Evolutionary conservation across 176 grass and related monocot genomes (phyloP).

Genomic region (Triticum turgidum): DNA sequence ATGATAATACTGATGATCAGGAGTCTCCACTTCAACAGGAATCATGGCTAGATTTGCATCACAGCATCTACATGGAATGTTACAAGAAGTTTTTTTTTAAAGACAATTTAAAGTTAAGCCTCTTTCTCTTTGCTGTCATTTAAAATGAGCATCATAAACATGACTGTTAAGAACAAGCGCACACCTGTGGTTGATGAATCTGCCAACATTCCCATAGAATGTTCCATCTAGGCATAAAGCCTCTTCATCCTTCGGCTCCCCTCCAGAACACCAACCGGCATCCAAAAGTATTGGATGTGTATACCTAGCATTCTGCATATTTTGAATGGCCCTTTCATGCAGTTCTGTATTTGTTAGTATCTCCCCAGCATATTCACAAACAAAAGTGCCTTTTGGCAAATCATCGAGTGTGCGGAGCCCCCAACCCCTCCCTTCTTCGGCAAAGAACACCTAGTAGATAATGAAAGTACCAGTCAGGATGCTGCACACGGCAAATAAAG

Average conservation of each 20-base stretch:
- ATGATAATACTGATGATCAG: slow-evolving; percentile 79
- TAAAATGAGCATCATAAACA: not conserved
- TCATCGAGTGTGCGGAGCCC: slow-evolving; percentile 58
- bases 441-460: slow-evolving; percentile 61
- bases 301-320: slow-evolving; percentile 36
- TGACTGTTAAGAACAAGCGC: not conserved
- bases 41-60: slow-evolving; percentile 68
- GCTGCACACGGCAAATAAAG: not conserved
- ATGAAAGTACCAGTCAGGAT: not conserved
- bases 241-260: slow-evolving; percentile 46
- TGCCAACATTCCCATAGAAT: slow-evolving; percentile 72
- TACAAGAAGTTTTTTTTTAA: slow-evolving; percentile 8
- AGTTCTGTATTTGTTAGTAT: slow-evolving; percentile 58
- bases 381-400: slow-evolving; percentile 65
- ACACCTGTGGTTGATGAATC: slow-evolving; percentile 71
- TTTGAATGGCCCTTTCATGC: slow-evolving; percentile 42
- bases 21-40: slow-evolving; percentile 70
- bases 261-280: slow-evolving; percentile 59
- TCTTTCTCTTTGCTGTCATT: not conserved
- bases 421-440: slow-evolving; percentile 57
- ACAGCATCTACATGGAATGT: slow-evolving; percentile 45
- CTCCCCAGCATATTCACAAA: slow-evolving; percentile 74
- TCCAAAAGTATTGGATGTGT: slow-evolving; percentile 52
- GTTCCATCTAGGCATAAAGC: slow-evolving; percentile 63
- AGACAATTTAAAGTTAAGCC: not conserved